A percentile compares a stretch with the other conserved stretches of the same genome.
Conservation (phyloP, 129 eudicot species). For the Tanacetum coccineum region DNA sequence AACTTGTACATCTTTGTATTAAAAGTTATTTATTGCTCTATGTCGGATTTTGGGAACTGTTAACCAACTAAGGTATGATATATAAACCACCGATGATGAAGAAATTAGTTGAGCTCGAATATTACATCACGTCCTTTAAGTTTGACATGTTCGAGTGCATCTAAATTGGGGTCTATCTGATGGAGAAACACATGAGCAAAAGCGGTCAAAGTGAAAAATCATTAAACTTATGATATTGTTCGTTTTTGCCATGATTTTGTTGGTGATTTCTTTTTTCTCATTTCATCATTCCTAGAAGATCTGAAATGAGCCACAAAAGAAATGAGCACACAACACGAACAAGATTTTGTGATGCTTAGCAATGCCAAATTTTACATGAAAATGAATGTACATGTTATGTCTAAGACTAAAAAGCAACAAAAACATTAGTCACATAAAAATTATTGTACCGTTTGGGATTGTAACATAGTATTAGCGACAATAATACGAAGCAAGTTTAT, state of each 20-base stretch:
- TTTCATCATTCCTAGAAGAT: too few species aligned
- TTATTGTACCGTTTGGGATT: too few species aligned
- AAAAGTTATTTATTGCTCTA: background rate
- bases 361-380: too few species aligned
- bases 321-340: too few species aligned
- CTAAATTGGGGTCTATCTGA: background rate
- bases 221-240: background rate
- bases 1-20: background rate
- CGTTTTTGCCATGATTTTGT: background rate
- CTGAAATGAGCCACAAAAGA: too few species aligned
- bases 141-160: background rate
- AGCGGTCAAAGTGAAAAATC: constrained; percentile 1
- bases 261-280: background rate
- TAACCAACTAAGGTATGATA: background rate
- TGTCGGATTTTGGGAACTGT: constrained; percentile 5
- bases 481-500: too few species aligned
- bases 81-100: background rate
- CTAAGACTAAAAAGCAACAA: too few species aligned
- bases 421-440: too few species aligned
- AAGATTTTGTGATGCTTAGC: too few species aligned
- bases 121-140: background rate
- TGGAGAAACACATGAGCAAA: background rate
- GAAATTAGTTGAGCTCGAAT: background rate
- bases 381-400: too few species aligned
- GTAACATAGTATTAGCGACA: too few species aligned